phyloP scores from a whole-genome alignment of 768 basidiomycete genomes.

The Tricholoma terreum region DNA sequence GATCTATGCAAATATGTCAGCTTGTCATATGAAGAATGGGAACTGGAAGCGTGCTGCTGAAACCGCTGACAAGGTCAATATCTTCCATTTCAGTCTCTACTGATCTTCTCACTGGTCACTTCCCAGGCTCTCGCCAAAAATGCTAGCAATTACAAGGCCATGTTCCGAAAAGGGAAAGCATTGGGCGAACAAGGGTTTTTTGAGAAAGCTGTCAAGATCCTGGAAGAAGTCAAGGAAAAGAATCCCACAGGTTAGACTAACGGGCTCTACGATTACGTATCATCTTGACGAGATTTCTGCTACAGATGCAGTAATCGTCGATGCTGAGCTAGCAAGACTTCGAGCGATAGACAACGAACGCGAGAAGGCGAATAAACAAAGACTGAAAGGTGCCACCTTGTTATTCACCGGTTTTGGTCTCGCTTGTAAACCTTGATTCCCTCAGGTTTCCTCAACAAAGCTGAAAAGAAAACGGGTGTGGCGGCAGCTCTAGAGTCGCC shows the following conservation, averaged over 20 bases:
- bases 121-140: conserved; percentile 71
- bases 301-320: conserved; percentile 54
- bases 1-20: conserved; percentile 83
- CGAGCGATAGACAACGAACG: conserved; percentile 63
- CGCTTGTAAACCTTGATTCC: neutral
- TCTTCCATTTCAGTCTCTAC: neutral
- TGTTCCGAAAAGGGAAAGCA: conserved; percentile 80
- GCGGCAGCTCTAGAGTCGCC: conserved; percentile 2
- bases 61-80: conserved; percentile 71
- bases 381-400: conserved; percentile 59
- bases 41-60: conserved; percentile 81
- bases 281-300: neutral
- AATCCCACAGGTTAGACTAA: conserved; percentile 51
- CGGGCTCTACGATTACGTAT: conserved; percentile 1
- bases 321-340: conserved; percentile 63
- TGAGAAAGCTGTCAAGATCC: conserved; percentile 65
- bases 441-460: conserved; percentile 48
- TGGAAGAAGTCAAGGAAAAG: conserved; percentile 63
- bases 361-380: conserved; percentile 62
- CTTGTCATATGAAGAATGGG: conserved; percentile 74
- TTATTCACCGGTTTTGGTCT: neutral
- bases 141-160: conserved; percentile 71
- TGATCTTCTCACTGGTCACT: neutral
- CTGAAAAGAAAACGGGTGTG: conserved; percentile 16
- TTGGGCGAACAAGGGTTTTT: conserved; percentile 73